Conservation (phyloP, 2,329 filamentous ascomycete genomes). For the Orbilia oligospora region DNA sequence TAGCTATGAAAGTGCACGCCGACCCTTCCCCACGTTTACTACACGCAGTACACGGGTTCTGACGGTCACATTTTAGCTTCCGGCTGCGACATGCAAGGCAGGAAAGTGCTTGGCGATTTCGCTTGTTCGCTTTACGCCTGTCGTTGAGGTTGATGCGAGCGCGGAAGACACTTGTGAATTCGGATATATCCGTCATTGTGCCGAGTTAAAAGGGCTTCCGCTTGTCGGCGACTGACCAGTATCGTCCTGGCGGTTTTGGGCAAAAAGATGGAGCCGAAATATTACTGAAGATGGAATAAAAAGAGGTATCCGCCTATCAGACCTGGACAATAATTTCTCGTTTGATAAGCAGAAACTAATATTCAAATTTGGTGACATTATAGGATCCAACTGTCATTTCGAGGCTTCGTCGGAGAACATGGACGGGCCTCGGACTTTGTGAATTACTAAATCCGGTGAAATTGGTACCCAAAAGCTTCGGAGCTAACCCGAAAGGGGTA, state of each 20-base stretch:
- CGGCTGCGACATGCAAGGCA: conserved; percentile 68
- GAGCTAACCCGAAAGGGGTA: background rate
- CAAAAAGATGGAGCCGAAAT: conserved; percentile 48
- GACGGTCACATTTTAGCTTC: conserved; percentile 69
- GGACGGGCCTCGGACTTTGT: conserved; percentile 44
- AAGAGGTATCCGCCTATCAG: background rate
- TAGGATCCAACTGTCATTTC: background rate
- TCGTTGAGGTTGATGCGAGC: conserved; percentile 66
- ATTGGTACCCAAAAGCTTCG: background rate
- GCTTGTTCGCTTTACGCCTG: conserved; percentile 67
- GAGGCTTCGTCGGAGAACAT: background rate
- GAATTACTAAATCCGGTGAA: conserved; percentile 36
- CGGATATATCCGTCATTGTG: conserved; percentile 54
- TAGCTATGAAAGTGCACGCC: conserved; percentile 31
- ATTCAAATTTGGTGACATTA: background rate
- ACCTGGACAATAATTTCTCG: conserved; percentile 7
- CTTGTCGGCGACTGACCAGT: no score
- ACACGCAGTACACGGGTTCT: conserved; percentile 68
- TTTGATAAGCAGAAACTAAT: conserved; percentile 3
- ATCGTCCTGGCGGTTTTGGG: conserved; percentile 20
- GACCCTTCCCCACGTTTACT: conserved; percentile 66
- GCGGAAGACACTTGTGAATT: conserved; percentile 67
- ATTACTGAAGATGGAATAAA: conserved; percentile 53
- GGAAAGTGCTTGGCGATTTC: conserved; percentile 68
- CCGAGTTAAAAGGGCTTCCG: background rate